These are phyloP conservation scores for Citrus medica DNA, from an alignment of 345 rosid genomes.

Conservation along the genomic window DNA sequence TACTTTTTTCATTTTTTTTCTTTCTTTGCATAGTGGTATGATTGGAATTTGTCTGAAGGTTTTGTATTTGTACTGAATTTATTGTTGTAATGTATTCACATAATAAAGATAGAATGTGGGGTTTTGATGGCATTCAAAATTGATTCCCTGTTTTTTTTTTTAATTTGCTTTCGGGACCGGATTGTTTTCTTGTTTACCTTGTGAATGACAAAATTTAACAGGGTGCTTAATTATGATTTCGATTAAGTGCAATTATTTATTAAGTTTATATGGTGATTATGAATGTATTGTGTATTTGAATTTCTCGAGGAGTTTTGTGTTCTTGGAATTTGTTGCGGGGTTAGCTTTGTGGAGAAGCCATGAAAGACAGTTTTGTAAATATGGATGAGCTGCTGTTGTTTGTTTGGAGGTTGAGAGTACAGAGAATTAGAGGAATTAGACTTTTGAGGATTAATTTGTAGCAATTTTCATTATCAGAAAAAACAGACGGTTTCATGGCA, in stretches of 20 bases:
- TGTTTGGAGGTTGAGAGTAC: background rate
- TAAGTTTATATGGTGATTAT: background rate
- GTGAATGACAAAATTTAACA: background rate
- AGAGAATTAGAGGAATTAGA: background rate
- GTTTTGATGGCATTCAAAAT: too few species aligned
- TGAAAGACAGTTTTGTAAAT: conserved; percentile 21
- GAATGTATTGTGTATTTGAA: background rate
- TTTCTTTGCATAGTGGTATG: too few species aligned
- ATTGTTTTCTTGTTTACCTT: too few species aligned
- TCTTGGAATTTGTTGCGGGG: background rate
- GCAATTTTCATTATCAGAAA: conserved; percentile 2
- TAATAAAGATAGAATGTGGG: too few species aligned
- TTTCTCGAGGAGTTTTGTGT: conserved; percentile 1
- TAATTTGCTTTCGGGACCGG: background rate
- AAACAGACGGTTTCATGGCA: conserved; percentile 6
- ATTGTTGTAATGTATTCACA: too few species aligned
- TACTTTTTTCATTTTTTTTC: too few species aligned
- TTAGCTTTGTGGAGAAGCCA: conserved; percentile 24
- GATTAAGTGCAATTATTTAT: background rate
- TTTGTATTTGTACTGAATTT: too few species aligned
- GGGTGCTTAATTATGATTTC: background rate
- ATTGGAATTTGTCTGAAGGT: too few species aligned
- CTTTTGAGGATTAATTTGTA: conserved; percentile 1
- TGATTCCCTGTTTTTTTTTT: background rate
- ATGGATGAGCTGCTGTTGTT: conserved; percentile 1